Conservation (phyloP, 2,329 filamentous ascomycete genomes). For the Cercospora sojina region DNA sequence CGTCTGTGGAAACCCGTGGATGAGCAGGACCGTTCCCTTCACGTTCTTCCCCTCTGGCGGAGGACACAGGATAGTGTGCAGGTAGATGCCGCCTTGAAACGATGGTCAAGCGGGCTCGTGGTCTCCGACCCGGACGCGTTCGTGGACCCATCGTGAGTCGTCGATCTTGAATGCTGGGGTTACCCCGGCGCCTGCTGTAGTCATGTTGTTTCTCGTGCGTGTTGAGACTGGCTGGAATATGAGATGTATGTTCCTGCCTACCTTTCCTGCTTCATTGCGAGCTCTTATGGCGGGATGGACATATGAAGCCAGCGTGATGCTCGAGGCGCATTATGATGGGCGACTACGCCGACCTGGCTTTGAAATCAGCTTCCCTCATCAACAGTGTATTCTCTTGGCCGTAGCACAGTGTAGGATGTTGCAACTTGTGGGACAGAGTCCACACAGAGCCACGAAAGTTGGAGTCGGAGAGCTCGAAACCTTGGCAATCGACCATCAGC, state of each 20-base stretch:
- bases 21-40: conserved; percentile 45
- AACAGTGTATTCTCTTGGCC: background rate
- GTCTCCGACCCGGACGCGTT: conserved; percentile 18
- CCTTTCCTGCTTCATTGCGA: background rate
- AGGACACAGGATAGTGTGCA: conserved; percentile 32
- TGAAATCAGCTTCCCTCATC: background rate
- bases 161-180: conserved; percentile 18
- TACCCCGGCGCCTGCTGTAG: conserved; percentile 14
- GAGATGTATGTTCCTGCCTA: background rate
- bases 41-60: conserved; percentile 15
- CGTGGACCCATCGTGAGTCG: conserved; percentile 17
- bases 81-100: conserved; percentile 24
- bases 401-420: background rate
- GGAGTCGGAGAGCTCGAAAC: background rate
- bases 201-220: conserved; percentile 7
- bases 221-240: background rate
- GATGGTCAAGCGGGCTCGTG: conserved; percentile 15
- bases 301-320: background rate
- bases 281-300: conserved; percentile 1
- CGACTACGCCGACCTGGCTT: background rate
- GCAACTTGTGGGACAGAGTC: background rate
- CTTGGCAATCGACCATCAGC: background rate
- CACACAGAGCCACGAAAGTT: background rate
- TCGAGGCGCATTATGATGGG: background rate
- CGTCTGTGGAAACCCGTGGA: conserved; percentile 52